Evolutionary conservation across 345 rosid genomes (phyloP), one percentile per base, ranked within the genome.

Genomic region (Bretschneidera sinensis): DNA sequence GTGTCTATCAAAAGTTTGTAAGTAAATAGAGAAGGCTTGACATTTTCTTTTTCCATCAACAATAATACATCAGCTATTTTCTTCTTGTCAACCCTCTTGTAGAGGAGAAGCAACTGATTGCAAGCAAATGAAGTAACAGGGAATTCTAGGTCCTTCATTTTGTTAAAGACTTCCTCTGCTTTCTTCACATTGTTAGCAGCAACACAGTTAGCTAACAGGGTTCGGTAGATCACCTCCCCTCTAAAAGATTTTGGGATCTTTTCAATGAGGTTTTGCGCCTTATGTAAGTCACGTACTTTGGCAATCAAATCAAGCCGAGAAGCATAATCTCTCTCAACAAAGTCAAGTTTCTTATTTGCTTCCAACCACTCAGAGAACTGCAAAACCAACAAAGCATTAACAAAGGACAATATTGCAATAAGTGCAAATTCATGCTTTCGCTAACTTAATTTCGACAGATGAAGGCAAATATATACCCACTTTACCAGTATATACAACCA

Each of bases 331-430:
- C 84, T 86, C 79, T 86, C 96, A 2, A 2, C 47, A 71, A 84
- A 77, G 43, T 88, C 94, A 39, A 78, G 54, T 58, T 33, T 77
- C 54, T 87, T 66, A 45, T 73, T 85, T 20, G 78, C 76, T 71
- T 91, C 92, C 78, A 91, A 64, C 99, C 99, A 95, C 64, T 95
- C 94, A 6, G 88, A 88, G 57, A 95, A 69, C 99, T 95, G 80
- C 53, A 74, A 68, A 50, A 62, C 43, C 50, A 59, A 31, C 16
- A 47, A 55, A 16, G 48, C 35, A 45, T 17, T 43, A 57, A 21
- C 45, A 18, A 31, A 23, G 48, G 15, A 39, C 6, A n/a, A 4
- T 5, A 5, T 39, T n/a, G n/a, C n/a, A n/a, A 57, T 21, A 55
- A 13, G 31, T 48, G 13, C 50, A 39, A 47, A 21, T 10, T 39